Base-by-base conservation (phyloP, 306 rosid genomes). In the Spatholobus suberectus region DNA sequence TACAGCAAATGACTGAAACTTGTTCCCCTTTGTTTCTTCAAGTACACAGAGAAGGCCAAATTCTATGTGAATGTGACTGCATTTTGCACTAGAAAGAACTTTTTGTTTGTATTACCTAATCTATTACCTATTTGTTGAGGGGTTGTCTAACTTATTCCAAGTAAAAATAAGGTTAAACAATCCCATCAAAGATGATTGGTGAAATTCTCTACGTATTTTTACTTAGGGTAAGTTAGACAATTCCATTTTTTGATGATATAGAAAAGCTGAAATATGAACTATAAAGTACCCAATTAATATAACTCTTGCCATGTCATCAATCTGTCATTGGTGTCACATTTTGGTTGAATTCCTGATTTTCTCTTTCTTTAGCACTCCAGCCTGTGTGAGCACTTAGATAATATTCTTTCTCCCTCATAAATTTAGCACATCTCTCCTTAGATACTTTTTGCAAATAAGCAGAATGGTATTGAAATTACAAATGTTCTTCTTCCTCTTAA, bases 11-110 rank as follows among this genome's bases (percentile, higher is more conserved):
- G 47, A 62, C 75, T 23, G 32, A 49, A 71, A 27, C 21, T 69
- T 61, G 34, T 75, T 35, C 77, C 70, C 37, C 37, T 51, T 40
- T 68, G 44, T 52, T 76, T 71, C 72, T 40, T 40, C 41, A 62
- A 52, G 26, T 41, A 24, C 54, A 29, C 44, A 74, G 26, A 76
- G 66, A 26, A 77, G 73, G 21, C 34, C 35, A 18, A 46, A 62
- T n/a, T 77, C 47, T 18, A n/a, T 10, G 47, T 29, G 34, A 40
- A 23, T 3, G 12, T 57, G 55, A 24, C 40, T 57, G 32, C 69
- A 55, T 38, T 74, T 10, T 54, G 40, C 7, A 23, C 70, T 6
- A 40, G 35, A 74, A 34, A 52, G 15, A 54, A 75, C 66, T 12
- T 70, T 13, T 44, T 70, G 15, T 69, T 13, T 5, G 37, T 21